These are phyloP conservation scores for Barnettozyma botsteinii DNA, from an alignment of 805 yeast genomes.

Conservation along the genomic window DNA sequence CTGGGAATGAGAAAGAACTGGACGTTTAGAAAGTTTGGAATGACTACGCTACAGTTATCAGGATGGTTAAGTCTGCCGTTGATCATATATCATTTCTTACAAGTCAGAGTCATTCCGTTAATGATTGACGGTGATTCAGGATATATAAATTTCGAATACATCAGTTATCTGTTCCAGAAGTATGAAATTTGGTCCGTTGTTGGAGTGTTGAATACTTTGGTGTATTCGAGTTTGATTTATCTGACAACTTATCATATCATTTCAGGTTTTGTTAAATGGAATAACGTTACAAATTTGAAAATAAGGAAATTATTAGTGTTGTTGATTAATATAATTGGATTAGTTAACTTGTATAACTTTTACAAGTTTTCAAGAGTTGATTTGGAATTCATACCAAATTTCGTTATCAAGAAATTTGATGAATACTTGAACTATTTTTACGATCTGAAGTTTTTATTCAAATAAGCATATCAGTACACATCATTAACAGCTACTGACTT, in stretches of 20 bases:
- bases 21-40: conserved; percentile 38
- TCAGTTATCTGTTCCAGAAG: conserved; percentile 34
- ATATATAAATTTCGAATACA: conserved; percentile 45
- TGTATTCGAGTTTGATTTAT: conserved; percentile 32
- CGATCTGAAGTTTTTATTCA: conserved; percentile 1
- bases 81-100: conserved; percentile 40
- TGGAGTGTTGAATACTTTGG: conserved; percentile 28
- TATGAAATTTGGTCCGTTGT: conserved; percentile 3
- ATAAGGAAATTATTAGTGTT: conserved; percentile 42
- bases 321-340: conserved; percentile 31
- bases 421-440: conserved; percentile 13
- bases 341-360: conserved; percentile 32
- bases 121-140: conserved; percentile 60
- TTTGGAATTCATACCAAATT: conserved; percentile 8
- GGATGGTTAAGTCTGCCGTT: conserved; percentile 51
- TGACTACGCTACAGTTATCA: conserved; percentile 52
- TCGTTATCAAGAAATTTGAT: conserved; percentile 16
- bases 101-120: conserved; percentile 46
- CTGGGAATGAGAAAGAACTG: conserved; percentile 45
- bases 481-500: no score
- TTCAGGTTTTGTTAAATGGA: conserved; percentile 47
- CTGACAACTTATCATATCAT: conserved; percentile 46
- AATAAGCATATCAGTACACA: no score
- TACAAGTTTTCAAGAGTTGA: conserved; percentile 19
- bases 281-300: conserved; percentile 32